A percentile compares a stretch with the other conserved stretches of the same genome.
These are phyloP conservation scores for Sisymbrium irio DNA, from an alignment of 345 rosid species.

Conservation along the genomic window DNA sequence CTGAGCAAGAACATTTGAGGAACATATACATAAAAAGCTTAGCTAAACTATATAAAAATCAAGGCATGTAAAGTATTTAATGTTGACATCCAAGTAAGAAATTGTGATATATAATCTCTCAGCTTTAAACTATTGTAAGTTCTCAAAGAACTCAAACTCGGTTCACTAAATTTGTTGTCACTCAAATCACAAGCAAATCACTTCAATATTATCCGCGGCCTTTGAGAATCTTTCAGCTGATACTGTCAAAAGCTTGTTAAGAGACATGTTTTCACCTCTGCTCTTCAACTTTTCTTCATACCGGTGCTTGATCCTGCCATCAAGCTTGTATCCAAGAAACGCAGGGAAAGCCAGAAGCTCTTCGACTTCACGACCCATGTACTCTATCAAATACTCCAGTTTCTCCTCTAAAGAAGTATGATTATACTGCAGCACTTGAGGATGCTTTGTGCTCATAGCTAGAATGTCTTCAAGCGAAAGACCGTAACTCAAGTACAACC, in stretches of 20 bases:
- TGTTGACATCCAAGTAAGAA: background rate
- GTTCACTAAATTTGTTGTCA: background rate
- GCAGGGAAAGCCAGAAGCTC: constrained; percentile 78
- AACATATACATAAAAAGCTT: constrained; percentile 7
- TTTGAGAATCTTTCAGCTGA: constrained; percentile 53
- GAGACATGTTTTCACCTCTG: constrained; percentile 61
- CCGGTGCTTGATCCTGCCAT: constrained; percentile 71
- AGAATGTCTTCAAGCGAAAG: constrained; percentile 54
- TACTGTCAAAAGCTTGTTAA: constrained; percentile 63
- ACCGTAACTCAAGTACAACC: constrained; percentile 54
- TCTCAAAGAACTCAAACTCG: background rate
- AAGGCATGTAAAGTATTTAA: background rate
- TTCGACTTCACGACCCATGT: constrained; percentile 72
- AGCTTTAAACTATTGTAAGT: background rate
- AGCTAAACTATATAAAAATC: constrained; percentile 1
- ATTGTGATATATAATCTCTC: background rate
- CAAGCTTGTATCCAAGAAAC: constrained; percentile 78
- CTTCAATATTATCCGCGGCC: constrained; percentile 26
- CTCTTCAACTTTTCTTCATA: constrained; percentile 55
- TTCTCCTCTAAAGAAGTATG: constrained; percentile 57
- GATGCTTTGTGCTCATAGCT: constrained; percentile 80
- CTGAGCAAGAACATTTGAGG: background rate
- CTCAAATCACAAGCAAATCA: constrained; percentile 31
- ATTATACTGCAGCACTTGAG: constrained; percentile 67
- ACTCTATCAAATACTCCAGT: constrained; percentile 66